Percentiles rank a stretch among this genome's conserved stretches.
These are phyloP conservation scores for Rhodotorula sp. DNA, from an alignment of 1,284 basidiomycete genomes.

Conservation along the genomic window DNA sequence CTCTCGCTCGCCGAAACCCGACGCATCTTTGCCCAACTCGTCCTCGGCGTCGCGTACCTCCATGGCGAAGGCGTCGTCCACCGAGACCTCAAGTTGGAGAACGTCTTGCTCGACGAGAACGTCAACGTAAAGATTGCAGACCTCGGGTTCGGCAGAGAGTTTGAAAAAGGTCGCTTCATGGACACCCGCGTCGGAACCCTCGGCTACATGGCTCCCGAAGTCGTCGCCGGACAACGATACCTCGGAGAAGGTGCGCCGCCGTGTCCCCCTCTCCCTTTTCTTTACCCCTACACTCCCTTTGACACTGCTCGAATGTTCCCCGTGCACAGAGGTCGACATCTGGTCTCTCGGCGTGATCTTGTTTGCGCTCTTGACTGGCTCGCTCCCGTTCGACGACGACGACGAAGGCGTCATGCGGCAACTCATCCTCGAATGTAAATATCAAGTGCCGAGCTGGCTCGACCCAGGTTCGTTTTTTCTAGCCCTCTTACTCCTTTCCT, in stretches of 20 bases:
- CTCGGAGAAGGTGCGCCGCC: constrained; percentile 69
- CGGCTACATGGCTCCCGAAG: constrained; percentile 91
- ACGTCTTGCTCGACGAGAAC: constrained; percentile 52
- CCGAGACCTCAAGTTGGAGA: constrained; percentile 57
- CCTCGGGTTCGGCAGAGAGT: constrained; percentile 95
- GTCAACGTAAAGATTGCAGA: constrained; percentile 67
- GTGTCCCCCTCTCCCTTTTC: neutral
- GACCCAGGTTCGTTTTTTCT: constrained; percentile 62
- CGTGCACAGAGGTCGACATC: constrained; percentile 77
- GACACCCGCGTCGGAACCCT: constrained; percentile 98
- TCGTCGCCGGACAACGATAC: constrained; percentile 85
- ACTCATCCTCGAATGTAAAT: constrained; percentile 82
- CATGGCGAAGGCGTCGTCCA: constrained; percentile 52
- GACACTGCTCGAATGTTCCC: neutral
- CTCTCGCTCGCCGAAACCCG: constrained; percentile 48
- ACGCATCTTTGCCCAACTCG: constrained; percentile 51
- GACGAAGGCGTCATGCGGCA: constrained; percentile 85
- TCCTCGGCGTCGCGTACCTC: constrained; percentile 51
- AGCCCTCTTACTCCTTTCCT: too few relatives aligned
- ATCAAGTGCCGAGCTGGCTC: constrained; percentile 87
- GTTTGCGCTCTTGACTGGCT: constrained; percentile 88
- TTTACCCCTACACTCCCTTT: neutral
- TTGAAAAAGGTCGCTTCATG: constrained; percentile 75
- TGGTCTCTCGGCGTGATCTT: constrained; percentile 97
- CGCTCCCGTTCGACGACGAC: constrained; percentile 95